phyloP scores from a whole-genome alignment of 2,329 filamentous ascomycete species.

The Epichloe baconii region DNA sequence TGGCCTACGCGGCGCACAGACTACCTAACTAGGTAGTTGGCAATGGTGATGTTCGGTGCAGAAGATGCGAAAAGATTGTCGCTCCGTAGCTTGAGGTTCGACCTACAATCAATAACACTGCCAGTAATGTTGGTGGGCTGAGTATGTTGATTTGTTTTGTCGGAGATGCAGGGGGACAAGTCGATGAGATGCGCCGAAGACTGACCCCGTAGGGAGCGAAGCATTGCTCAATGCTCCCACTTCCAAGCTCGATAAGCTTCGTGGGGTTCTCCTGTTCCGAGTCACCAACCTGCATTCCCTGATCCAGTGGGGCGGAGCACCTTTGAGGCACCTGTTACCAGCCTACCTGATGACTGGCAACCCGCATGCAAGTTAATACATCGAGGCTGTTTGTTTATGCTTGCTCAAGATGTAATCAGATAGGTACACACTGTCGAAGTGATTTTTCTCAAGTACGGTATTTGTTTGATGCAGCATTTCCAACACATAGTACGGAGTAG shows the following conservation, averaged over 20 bases:
- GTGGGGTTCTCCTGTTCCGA: neutral
- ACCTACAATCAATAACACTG: neutral
- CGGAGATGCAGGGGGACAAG: neutral
- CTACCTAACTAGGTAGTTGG: neutral
- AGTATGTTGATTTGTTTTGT: neutral
- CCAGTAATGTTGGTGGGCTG: neutral
- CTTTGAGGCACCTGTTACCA: neutral
- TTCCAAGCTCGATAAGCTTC: constrained; percentile 1
- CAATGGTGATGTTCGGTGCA: neutral
- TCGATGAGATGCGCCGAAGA: neutral
- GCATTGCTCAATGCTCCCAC: neutral
- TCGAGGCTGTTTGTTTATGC: too few species aligned
- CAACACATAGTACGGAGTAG: too few species aligned
- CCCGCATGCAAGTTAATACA: too few species aligned
- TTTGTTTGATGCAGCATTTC: too few species aligned
- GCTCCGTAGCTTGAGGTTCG: neutral
- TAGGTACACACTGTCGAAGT: too few species aligned
- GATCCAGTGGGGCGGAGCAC: neutral
- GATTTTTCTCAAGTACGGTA: too few species aligned
- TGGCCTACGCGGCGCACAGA: constrained; percentile 1
- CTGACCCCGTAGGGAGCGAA: neutral
- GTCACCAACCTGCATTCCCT: neutral
- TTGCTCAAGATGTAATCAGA: too few species aligned
- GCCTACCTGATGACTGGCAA: too few species aligned
- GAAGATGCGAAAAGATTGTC: neutral